Evolutionary conservation across 2,329 filamentous ascomycete genomes (phyloP).

Genomic region (Pseudopithomyces chartarum): DNA sequence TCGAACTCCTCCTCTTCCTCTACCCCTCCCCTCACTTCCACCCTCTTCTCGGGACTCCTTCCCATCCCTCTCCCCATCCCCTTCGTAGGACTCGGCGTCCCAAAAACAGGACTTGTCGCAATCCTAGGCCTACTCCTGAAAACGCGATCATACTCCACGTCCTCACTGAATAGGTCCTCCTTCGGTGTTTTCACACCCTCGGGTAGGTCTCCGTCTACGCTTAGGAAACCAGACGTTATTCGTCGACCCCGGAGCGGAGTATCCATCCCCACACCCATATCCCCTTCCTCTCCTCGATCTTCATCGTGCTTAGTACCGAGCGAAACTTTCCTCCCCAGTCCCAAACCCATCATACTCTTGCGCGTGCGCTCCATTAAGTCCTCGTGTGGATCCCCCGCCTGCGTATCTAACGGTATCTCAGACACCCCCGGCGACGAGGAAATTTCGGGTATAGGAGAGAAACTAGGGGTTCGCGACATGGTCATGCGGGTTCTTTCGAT

Average conservation of each 20-base stretch:
- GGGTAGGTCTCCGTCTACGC: no score
- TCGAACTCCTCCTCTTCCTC: slow-evolving; percentile 18
- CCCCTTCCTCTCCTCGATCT: no score
- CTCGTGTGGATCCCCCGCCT: slow-evolving; percentile 29
- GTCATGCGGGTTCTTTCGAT: slow-evolving; percentile 54
- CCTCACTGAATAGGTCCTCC: slow-evolving; percentile 72
- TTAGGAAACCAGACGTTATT: no score
- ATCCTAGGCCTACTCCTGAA: slow-evolving; percentile 86
- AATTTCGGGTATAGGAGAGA: slow-evolving; percentile 31
- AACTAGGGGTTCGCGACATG: slow-evolving; percentile 45
- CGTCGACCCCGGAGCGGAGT: no score
- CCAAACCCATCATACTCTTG: slow-evolving; percentile 75
- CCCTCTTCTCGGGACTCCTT: no score
- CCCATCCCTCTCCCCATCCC: no score
- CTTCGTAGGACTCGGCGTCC: slow-evolving; percentile 17
- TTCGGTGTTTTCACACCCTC: slow-evolving; percentile 62
- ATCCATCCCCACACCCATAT: no score
- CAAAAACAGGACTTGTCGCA: slow-evolving; percentile 69
- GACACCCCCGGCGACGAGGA: slow-evolving; percentile 23
- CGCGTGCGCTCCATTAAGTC: slow-evolving; percentile 74
- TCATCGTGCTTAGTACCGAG: no score
- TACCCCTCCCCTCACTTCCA: slow-evolving; percentile 8
- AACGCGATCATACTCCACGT: slow-evolving; percentile 77
- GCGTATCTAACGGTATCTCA: slow-evolving; percentile 16
- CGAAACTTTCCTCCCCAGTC: no score